Percentiles rank a stretch among this genome's conserved stretches.
Conservation (phyloP, 2,329 filamentous ascomycete species). For the Elsinoe necatrix region DNA sequence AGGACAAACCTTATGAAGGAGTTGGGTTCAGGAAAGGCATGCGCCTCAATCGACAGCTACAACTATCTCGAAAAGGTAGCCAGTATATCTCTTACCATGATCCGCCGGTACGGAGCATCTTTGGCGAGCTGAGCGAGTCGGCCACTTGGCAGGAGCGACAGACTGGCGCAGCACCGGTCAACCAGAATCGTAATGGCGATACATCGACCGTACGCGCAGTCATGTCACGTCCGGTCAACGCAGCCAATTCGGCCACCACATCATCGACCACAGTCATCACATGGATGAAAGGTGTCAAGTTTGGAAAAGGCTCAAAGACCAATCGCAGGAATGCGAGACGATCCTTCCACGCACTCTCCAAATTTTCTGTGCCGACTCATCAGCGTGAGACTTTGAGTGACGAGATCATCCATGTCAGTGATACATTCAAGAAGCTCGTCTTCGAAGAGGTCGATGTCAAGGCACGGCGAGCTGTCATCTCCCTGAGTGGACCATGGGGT, state of each 20-base stretch:
- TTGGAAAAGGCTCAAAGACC: conserved; percentile 35
- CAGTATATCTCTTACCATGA: conserved; percentile 78
- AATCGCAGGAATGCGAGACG: conserved; percentile 11
- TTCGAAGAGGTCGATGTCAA: conserved; percentile 52
- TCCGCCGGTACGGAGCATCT: conserved; percentile 43
- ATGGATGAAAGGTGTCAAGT: conserved; percentile 59
- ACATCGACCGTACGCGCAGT: not conserved
- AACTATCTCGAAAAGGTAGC: conserved; percentile 73
- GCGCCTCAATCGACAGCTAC: conserved; percentile 55
- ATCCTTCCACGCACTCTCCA: conserved; percentile 16
- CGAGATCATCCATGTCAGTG: conserved; percentile 53
- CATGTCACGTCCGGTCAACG: conserved; percentile 6
- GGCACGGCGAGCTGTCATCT: conserved; percentile 46
- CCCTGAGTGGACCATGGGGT: conserved; percentile 54
- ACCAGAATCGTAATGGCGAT: not conserved
- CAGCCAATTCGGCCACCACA: conserved; percentile 37
- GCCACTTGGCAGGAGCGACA: conserved; percentile 4
- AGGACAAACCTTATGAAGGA: conserved; percentile 53
- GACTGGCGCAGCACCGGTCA: not conserved
- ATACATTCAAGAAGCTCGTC: conserved; percentile 52
- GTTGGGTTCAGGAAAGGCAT: conserved; percentile 68
- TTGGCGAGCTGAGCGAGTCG: not conserved
- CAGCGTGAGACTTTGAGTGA: conserved; percentile 47
- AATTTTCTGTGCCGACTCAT: conserved; percentile 13
- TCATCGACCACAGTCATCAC: conserved; percentile 49